phyloP scores from a whole-genome alignment of 257 asterid species.

The Solanum gracilifrons region DNA sequence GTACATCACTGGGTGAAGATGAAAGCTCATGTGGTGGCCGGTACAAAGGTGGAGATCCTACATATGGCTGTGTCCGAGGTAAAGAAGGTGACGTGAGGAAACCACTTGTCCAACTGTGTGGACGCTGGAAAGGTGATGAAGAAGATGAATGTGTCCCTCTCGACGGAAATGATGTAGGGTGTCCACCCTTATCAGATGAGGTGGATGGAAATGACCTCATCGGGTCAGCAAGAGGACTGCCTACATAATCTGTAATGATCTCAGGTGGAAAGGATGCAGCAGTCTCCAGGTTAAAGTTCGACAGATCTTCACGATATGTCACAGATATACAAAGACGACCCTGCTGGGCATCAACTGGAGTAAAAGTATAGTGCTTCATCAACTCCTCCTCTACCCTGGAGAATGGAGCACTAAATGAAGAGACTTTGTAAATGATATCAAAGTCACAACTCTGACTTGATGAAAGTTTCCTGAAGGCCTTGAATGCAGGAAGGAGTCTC shows the following conservation, averaged over 20 bases:
- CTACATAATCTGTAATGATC: conserved; percentile 86
- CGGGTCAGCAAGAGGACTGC: conserved; percentile 85
- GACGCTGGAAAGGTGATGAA: conserved; percentile 58
- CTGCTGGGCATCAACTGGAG: conserved; percentile 73
- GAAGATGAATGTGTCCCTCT: conserved; percentile 41
- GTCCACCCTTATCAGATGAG: conserved; percentile 32
- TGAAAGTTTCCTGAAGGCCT: conserved; percentile 67
- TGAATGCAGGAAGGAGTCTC: conserved; percentile 90
- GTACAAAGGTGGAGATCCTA: conserved; percentile 66
- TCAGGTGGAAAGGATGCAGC: conserved; percentile 61
- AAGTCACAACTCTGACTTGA: conserved; percentile 61
- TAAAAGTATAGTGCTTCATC: conserved; percentile 62
- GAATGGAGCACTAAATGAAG: conserved; percentile 67
- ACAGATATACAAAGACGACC: conserved; percentile 78
- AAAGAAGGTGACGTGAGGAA: conserved; percentile 43
- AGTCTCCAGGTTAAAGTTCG: conserved; percentile 64
- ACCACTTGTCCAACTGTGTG: conserved; percentile 98
- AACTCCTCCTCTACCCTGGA: conserved; percentile 63
- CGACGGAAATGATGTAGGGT: conserved; percentile 33
- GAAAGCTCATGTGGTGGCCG: conserved; percentile 55
- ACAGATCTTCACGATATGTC: conserved; percentile 62
- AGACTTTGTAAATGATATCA: conserved; percentile 74
- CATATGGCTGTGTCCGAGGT: conserved; percentile 34
- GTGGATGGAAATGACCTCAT: conserved; percentile 58
- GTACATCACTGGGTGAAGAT: conserved; percentile 40